A percentile compares a stretch with the other conserved stretches of the same genome.
Evolutionary conservation across 768 basidiomycete genomes (phyloP).

Genomic region (Pleurotus djamor): DNA sequence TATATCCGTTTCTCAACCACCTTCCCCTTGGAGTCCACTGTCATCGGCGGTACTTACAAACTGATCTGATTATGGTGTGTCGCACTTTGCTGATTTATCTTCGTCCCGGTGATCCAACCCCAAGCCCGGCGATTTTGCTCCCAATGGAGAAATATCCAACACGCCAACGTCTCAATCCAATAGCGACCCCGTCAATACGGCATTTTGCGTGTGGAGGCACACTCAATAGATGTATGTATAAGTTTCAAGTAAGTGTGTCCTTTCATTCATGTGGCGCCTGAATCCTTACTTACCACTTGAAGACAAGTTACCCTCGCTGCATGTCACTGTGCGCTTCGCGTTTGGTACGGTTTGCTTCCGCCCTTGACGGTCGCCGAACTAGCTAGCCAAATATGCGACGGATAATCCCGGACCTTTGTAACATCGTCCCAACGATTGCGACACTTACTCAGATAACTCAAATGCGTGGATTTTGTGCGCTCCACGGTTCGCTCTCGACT

Average conservation of each 20-base stretch:
- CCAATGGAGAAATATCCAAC: background rate
- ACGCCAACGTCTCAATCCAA: background rate
- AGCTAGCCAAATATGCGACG: too few relatives aligned
- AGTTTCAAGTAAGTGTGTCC: background rate
- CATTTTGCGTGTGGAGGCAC: background rate
- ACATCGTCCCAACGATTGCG: too few relatives aligned
- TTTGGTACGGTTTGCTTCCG: too few relatives aligned
- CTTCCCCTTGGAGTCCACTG: background rate
- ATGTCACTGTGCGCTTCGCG: too few relatives aligned
- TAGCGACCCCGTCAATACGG: background rate
- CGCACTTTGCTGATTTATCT: background rate
- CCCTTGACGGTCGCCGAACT: too few relatives aligned
- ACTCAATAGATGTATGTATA: background rate
- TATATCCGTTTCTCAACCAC: background rate
- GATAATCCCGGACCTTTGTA: too few relatives aligned
- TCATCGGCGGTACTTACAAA: background rate
- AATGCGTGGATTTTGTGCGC: too few relatives aligned
- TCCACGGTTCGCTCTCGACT: too few relatives aligned
- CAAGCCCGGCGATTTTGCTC: background rate
- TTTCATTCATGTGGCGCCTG: conserved; percentile 1
- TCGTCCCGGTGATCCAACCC: background rate
- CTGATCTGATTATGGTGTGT: background rate
- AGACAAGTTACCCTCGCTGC: too few relatives aligned
- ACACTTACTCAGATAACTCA: too few relatives aligned
- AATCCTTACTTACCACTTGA: background rate